Percentiles rank a stretch among this genome's conserved stretches.
These are phyloP conservation scores for Coemansia sp. DNA, from an alignment of 192 early-diverging fungal genomes.

Conservation along the genomic window DNA sequence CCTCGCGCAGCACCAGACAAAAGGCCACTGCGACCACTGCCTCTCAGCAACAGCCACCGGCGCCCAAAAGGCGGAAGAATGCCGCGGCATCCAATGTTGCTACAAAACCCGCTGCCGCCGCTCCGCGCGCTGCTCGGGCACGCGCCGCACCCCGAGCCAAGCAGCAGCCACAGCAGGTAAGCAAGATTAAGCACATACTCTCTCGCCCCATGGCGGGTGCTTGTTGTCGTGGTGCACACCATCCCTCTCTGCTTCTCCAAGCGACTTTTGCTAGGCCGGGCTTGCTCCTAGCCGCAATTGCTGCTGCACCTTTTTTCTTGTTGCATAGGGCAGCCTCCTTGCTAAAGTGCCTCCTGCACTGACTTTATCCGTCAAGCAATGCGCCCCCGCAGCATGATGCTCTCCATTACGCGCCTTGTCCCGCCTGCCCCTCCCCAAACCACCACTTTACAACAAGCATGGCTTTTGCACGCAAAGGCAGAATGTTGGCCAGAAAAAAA, in stretches of 20 bases:
- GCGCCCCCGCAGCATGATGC: no score
- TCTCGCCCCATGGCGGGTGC: neutral
- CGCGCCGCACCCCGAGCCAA: constrained; percentile 37
- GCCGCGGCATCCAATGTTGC: constrained; percentile 10
- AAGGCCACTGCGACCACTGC: no score
- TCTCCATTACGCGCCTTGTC: no score
- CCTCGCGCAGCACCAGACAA: constrained; percentile 2
- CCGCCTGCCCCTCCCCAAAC: no score
- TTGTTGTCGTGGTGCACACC: neutral
- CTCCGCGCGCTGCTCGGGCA: constrained; percentile 23
- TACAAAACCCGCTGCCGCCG: constrained; percentile 9
- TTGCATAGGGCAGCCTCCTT: no score
- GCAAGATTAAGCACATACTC: neutral
- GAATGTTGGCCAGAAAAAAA: no score
- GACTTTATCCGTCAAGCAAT: no score
- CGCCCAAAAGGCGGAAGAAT: constrained; percentile 41
- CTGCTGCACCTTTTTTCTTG: neutral
- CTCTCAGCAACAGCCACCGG: constrained; percentile 13
- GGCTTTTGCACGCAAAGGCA: no score
- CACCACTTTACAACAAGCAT: no score
- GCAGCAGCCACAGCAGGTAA: constrained; percentile 27
- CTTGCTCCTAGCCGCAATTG: no score
- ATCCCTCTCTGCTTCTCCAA: neutral
- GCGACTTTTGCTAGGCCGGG: no score
- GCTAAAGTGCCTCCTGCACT: no score